Evolutionary conservation across 176 grass and related monocot genomes (phyloP).

Genomic region (Tillandsia leiboldiana): DNA sequence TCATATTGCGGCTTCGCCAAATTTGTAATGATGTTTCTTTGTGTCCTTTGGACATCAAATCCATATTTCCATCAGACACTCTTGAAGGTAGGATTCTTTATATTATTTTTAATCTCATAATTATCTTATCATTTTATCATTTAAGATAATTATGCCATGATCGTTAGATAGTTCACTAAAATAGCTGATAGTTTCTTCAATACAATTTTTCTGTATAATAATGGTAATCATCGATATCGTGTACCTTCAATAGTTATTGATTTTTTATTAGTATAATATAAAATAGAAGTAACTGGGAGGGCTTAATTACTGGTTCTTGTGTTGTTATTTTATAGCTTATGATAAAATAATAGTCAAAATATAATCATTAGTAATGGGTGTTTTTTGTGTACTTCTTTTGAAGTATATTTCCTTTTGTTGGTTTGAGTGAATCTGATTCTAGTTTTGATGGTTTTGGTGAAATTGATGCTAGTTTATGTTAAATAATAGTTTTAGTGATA

Average conservation of each 20-base stretch:
- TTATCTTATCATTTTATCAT: not conserved
- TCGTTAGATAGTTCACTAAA: not conserved
- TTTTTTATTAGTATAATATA: no score
- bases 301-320: not conserved
- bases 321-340: not conserved
- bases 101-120: not conserved
- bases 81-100: conserved; percentile 50
- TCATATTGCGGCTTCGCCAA: conserved; percentile 84
- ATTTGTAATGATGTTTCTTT: conserved; percentile 74
- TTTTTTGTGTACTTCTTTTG: not conserved
- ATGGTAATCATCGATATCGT: no score
- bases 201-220: no score
- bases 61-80: conserved; percentile 44
- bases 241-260: no score
- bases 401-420: not conserved
- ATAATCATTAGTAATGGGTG: no score
- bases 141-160: not conserved
- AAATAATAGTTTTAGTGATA: no score
- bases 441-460: no score
- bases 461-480: no score
- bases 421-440: not conserved
- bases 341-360: not conserved
- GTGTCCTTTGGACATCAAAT: conserved; percentile 71
- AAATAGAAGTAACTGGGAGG: not conserved
- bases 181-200: no score